Evolutionary conservation across 176 grass and related monocot species (phyloP).

Genomic region (Saccharum spontaneum): DNA sequence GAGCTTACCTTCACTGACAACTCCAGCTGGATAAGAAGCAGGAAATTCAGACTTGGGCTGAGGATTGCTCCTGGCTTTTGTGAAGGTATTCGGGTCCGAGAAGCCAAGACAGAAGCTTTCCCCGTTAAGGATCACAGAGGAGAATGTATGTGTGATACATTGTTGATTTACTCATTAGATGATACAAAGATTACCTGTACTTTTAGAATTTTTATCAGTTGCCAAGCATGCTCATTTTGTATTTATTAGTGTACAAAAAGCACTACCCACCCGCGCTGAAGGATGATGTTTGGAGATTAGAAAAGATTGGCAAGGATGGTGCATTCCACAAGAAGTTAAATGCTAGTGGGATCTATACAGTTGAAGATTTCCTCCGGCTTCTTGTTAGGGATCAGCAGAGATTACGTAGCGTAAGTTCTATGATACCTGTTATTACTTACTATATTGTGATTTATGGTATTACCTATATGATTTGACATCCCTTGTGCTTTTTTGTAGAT

Average conservation of each 20-base stretch:
- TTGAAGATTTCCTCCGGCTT: slow-evolving; percentile 93
- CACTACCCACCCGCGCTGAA: slow-evolving; percentile 88
- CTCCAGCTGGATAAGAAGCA: slow-evolving; percentile 96
- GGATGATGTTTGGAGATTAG: slow-evolving; percentile 94
- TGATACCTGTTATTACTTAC: slow-evolving; percentile 19
- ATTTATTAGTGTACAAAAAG: slow-evolving; percentile 89
- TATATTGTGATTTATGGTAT: slow-evolving; percentile 24
- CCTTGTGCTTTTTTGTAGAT: slow-evolving; percentile 55
- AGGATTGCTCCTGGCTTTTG: slow-evolving; percentile 66
- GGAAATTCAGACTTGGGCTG: slow-evolving; percentile 87
- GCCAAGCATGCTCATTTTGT: slow-evolving; percentile 27
- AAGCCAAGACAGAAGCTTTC: slow-evolving; percentile 93
- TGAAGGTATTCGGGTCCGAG: slow-evolving; percentile 77
- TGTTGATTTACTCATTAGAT: slow-evolving; percentile 35
- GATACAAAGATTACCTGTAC: neutral
- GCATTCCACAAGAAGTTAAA: slow-evolving; percentile 93
- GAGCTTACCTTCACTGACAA: slow-evolving; percentile 95
- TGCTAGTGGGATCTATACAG: slow-evolving; percentile 58
- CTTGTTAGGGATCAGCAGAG: slow-evolving; percentile 81
- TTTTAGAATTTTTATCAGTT: slow-evolving; percentile 9
- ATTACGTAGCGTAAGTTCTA: slow-evolving; percentile 69
- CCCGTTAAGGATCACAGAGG: slow-evolving; percentile 92
- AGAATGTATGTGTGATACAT: slow-evolving; percentile 56
- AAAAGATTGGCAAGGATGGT: slow-evolving; percentile 93
- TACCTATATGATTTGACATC: slow-evolving; percentile 29